Evolutionary conservation across 306 rosid genomes (phyloP).

Genomic region (Prunus davidiana): DNA sequence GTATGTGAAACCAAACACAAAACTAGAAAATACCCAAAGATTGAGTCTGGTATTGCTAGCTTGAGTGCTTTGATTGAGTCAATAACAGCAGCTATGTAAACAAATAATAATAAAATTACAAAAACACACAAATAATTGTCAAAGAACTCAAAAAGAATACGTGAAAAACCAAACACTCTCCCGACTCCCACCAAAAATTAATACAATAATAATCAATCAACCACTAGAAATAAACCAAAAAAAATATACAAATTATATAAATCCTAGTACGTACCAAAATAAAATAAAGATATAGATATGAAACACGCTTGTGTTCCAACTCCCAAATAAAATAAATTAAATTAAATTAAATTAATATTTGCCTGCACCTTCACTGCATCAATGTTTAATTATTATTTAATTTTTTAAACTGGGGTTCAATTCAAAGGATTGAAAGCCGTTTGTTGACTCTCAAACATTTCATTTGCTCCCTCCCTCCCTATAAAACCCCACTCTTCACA

Average conservation of each 20-base stretch:
- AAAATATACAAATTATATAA: neutral
- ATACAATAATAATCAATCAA: neutral
- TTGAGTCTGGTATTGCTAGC: neutral
- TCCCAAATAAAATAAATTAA: neutral
- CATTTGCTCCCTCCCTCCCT: neutral
- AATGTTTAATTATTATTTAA: neutral
- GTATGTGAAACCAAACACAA: slow-evolving; percentile 8
- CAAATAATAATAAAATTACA: neutral
- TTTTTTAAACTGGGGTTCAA: neutral
- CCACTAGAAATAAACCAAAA: neutral
- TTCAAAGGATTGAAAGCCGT: neutral
- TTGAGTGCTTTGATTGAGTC: neutral
- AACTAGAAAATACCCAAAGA: neutral
- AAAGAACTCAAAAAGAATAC: neutral
- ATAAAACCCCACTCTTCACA: neutral
- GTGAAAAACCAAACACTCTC: slow-evolving; percentile 8
- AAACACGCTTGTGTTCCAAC: slow-evolving; percentile 15
- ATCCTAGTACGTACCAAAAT: neutral
- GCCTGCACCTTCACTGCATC: slow-evolving; percentile 14
- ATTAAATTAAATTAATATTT: neutral
- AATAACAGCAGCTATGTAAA: neutral
- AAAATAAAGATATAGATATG: neutral
- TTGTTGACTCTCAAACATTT: neutral
- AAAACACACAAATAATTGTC: neutral
- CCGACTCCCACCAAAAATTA: neutral